Base-by-base conservation (phyloP, 257 asterid species). In the Ilex asprella region DNA sequence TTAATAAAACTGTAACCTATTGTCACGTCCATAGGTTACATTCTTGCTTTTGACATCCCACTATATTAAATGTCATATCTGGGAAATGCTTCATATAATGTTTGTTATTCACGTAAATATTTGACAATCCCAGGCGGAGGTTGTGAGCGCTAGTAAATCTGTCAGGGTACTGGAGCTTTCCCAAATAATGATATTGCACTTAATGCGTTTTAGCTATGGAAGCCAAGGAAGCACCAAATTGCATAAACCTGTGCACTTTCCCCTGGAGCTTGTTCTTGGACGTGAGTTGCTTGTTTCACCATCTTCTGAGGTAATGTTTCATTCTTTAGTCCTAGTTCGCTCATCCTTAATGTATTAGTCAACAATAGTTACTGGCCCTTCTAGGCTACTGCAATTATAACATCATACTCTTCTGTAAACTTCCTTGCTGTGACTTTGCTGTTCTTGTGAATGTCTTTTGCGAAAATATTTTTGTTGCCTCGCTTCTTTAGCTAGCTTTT, bases 181-280 rank as follows among this genome's bases (percentile, higher is more conserved):
- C 55, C 82, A 83, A 73, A 74, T 88, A 67, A 76, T 88, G 89
- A 79, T 88, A 68, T 75, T 88, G 80, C 95, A 88, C 67, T 67
- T 88, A 76, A 83, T 85, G 96, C 89, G 95, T 49, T 88, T 88
- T 79, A 84, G 84, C 81, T 88, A 81, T n/a, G 96, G 85, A 67
- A 78, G 86, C 54, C 79, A 82, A 74, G 85, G 92, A 67, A 79
- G 96, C 78, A 81, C 88, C 51, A 88, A 88, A 65, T 70, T 88
- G 79, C 87, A 81, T 76, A 85, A 85, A 69, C 71, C 84, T 56
- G 85, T 88, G 66, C 84, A 61, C 72, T 88, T 88, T 56, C 96
- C 96, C 6, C 67, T 85, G 83, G 92, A 86, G 79, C 85, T 88
- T 59, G 78, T 79, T 61, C 67, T 88, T 60, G 86, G 86, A 56